phyloP scores from a whole-genome alignment of 2,329 filamentous ascomycete species.

The Amylocarpus encephaloides region DNA sequence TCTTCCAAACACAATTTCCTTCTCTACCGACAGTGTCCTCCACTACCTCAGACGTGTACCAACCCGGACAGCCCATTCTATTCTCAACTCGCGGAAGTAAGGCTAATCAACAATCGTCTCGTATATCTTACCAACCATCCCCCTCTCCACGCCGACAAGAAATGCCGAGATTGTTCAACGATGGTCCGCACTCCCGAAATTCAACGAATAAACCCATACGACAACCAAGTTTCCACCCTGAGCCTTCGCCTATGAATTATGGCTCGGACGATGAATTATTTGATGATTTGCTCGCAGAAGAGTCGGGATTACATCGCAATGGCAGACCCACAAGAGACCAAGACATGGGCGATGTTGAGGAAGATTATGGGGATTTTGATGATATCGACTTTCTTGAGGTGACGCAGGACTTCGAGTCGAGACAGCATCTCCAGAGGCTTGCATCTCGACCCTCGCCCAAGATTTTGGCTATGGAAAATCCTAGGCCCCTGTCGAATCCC shows the following conservation, averaged over 20 bases:
- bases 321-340: conserved; percentile 4
- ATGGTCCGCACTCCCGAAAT: too few species aligned
- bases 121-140: conserved; percentile 3
- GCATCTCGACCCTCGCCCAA: neutral
- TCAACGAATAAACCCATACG: conserved; percentile 1
- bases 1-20: conserved; percentile 28
- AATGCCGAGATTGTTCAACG: too few species aligned
- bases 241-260: conserved; percentile 17
- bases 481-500: conserved; percentile 11
- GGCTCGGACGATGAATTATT: conserved; percentile 23
- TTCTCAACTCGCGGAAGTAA: neutral
- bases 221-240: conserved; percentile 20
- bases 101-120: neutral
- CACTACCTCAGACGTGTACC: neutral
- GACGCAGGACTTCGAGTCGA: conserved; percentile 37
- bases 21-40: conserved; percentile 6
- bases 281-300: conserved; percentile 23
- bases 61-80: neutral
- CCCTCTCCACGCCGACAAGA: conserved; percentile 7
- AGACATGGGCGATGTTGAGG: conserved; percentile 8
- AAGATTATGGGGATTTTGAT: conserved; percentile 27
- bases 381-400: conserved; percentile 36
- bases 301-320: conserved; percentile 13
- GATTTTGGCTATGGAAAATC: neutral
- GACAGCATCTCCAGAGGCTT: conserved; percentile 21